Conservation (phyloP, 345 rosid genomes). For the Viola odorata region DNA sequence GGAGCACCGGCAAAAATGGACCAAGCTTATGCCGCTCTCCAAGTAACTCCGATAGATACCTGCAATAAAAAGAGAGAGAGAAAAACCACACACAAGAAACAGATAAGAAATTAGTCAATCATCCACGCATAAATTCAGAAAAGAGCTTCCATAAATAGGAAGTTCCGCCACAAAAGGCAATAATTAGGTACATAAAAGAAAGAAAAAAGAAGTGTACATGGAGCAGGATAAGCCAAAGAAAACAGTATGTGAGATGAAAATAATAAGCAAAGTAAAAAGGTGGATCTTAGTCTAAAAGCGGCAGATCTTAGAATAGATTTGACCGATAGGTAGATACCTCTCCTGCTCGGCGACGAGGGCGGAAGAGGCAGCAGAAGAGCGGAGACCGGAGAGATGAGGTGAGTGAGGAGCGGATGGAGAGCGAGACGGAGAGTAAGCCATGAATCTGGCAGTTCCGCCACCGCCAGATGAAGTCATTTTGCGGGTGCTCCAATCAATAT, state of each 20-base stretch:
- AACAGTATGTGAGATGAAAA: not conserved
- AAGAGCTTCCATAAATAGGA: not conserved
- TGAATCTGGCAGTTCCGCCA: conserved; percentile 49
- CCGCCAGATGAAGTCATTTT: conserved; percentile 17
- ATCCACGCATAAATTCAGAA: too few species aligned
- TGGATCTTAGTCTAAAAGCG: not conserved
- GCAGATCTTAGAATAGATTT: too few species aligned
- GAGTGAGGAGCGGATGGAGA: conserved; percentile 83
- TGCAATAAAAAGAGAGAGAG: too few species aligned
- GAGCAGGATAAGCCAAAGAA: too few species aligned
- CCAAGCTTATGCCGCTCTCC: conserved; percentile 69
- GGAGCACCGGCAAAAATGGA: conserved; percentile 70
- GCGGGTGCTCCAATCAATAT: conserved; percentile 22
- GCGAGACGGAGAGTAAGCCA: conserved; percentile 85
- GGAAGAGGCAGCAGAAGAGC: conserved; percentile 46
- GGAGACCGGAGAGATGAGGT: conserved; percentile 67
- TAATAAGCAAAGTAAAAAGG: not conserved
- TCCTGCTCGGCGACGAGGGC: conserved; percentile 65
- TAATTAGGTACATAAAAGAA: not conserved
- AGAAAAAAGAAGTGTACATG: too few species aligned
- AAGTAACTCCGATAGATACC: conserved; percentile 70
- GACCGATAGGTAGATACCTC: conserved; percentile 39
- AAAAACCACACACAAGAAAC: conserved; percentile 1
- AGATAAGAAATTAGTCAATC: not conserved
- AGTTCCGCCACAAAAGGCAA: not conserved